Percentiles rank a stretch among this genome's conserved stretches.
Conservation (phyloP, 345 rosid species). For the Pugionium cornutum region DNA sequence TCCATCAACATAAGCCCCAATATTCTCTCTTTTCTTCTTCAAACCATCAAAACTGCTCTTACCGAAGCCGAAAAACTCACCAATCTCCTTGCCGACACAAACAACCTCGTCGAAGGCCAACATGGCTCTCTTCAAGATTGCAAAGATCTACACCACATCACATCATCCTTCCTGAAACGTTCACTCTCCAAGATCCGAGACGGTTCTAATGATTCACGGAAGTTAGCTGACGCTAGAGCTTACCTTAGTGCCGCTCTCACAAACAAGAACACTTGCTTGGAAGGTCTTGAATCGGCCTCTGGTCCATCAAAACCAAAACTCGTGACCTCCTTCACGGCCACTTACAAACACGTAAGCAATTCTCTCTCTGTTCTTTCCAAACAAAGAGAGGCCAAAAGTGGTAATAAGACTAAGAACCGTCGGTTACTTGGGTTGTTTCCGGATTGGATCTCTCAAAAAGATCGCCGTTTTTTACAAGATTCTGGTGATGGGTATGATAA, state of each 20-base stretch:
- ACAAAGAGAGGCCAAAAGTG: conserved; percentile 9
- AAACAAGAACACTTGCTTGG: conserved; percentile 86
- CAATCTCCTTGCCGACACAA: conserved; percentile 43
- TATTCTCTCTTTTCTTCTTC: conserved; percentile 59
- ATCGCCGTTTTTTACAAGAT: conserved; percentile 54
- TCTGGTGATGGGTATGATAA: conserved; percentile 26
- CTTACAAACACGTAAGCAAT: conserved; percentile 79
- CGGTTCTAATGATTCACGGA: conserved; percentile 33
- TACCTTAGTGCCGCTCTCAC: conserved; percentile 80
- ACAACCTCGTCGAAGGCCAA: conserved; percentile 57
- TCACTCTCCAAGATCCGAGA: conserved; percentile 51
- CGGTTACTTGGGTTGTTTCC: conserved; percentile 59
- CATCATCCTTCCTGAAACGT: conserved; percentile 49
- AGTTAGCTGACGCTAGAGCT: conserved; percentile 58
- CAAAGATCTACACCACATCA: conserved; percentile 74
- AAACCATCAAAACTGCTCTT: conserved; percentile 63
- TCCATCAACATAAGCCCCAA: conserved; percentile 63
- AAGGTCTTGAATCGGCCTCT: conserved; percentile 71
- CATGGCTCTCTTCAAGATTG: conserved; percentile 83
- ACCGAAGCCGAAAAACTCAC: conserved; percentile 65
- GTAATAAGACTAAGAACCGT: conserved; percentile 37
- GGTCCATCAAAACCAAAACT: conserved; percentile 62
- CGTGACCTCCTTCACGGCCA: conserved; percentile 44
- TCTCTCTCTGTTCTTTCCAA: conserved; percentile 66
- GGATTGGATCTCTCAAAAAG: conserved; percentile 53